A percentile compares a stretch with the other conserved stretches of the same genome.
Evolutionary conservation across 352 stramenopile species (phyloP).

Genomic region (Phytopythium helicoides): DNA sequence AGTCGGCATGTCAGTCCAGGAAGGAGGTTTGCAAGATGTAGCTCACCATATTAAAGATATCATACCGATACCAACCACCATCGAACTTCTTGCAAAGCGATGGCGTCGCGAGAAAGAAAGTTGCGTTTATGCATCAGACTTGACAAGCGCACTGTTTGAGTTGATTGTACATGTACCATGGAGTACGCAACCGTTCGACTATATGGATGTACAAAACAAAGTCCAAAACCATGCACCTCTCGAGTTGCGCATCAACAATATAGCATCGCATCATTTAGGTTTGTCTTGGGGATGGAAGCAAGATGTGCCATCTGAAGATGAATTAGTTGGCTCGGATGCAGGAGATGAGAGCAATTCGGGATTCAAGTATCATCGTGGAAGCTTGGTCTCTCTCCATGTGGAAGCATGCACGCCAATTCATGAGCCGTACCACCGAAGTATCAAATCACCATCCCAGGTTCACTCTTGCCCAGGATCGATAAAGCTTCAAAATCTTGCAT

Average conservation of each 20-base stretch:
- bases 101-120: too few relatives aligned
- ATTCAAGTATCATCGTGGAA: background rate
- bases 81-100: too few relatives aligned
- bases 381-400: background rate
- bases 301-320: background rate
- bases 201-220: too few relatives aligned
- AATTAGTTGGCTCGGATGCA: too few relatives aligned
- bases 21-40: too few relatives aligned
- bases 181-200: too few relatives aligned
- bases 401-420: background rate
- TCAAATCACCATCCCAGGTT: slow-evolving; percentile 9
- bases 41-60: too few relatives aligned
- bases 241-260: background rate
- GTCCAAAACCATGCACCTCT: background rate
- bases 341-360: background rate
- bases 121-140: too few relatives aligned
- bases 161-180: too few relatives aligned
- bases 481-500: slow-evolving; percentile 34
- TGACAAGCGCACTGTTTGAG: too few relatives aligned
- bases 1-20: too few relatives aligned
- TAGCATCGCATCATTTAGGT: background rate
- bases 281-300: background rate
- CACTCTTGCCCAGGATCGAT: slow-evolving; percentile 34
- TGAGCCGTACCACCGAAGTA: background rate
- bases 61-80: too few relatives aligned